Evolutionary conservation across 2,329 filamentous ascomycete genomes (phyloP).

Genomic region (Plenodomus biglobosus): DNA sequence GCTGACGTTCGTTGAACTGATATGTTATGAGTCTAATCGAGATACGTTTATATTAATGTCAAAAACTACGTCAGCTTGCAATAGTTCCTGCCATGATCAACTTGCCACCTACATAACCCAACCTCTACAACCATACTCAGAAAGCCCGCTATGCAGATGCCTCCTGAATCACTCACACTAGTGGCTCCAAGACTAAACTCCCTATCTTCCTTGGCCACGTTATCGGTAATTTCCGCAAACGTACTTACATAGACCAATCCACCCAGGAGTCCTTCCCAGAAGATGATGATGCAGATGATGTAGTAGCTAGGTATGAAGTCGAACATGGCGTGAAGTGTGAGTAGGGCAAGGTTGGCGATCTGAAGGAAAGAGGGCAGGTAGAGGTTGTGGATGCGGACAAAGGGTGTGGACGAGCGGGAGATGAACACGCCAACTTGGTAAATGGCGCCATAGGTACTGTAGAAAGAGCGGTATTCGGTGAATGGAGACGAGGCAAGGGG

Average conservation of each 20-base stretch:
- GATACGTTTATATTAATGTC: no score
- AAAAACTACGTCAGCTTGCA: conserved; percentile 40
- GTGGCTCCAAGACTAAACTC: conserved; percentile 92
- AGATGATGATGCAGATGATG: conserved; percentile 79
- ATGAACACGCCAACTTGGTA: conserved; percentile 96
- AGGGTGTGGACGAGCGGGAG: conserved; percentile 86
- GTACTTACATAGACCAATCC: conserved; percentile 88
- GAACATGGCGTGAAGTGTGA: conserved; percentile 75
- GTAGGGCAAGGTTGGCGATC: conserved; percentile 70
- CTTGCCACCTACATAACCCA: conserved; percentile 80
- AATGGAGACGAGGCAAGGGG: conserved; percentile 78
- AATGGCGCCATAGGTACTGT: conserved; percentile 90
- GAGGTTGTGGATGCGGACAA: conserved; percentile 76
- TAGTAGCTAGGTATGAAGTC: conserved; percentile 84
- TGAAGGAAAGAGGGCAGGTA: conserved; percentile 85
- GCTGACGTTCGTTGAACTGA: no score
- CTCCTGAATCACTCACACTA: conserved; percentile 86
- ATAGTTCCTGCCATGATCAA: conserved; percentile 70
- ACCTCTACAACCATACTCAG: conserved; percentile 81
- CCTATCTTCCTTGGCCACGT: conserved; percentile 72
- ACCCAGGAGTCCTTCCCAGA: conserved; percentile 92
- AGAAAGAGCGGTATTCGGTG: conserved; percentile 78
- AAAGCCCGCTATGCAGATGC: conserved; percentile 86
- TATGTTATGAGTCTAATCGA: no score
- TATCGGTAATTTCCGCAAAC: conserved; percentile 90